These are phyloP conservation scores for Circinella minor DNA, from an alignment of 371 early-diverging fungal genomes.

Conservation along the genomic window DNA sequence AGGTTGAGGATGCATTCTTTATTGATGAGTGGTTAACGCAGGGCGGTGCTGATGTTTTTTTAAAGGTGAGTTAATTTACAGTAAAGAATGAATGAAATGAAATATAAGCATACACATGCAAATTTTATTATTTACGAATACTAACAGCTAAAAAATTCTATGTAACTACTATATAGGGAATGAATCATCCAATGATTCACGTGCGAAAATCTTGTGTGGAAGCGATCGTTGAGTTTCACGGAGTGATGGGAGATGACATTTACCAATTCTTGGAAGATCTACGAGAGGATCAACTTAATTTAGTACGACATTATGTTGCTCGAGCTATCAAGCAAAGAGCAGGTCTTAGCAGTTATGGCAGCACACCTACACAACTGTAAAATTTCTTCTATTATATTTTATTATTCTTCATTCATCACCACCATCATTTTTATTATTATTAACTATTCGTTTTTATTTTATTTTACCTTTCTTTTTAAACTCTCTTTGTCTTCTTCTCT, in stretches of 20 bases:
- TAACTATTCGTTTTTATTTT: not conserved
- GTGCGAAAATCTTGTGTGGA: conserved; percentile 55
- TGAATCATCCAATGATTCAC: conserved; percentile 45
- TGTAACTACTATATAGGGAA: conserved; percentile 29
- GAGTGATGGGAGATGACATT: conserved; percentile 46
- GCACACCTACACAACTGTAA: conserved; percentile 26
- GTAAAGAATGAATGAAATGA: too few relatives aligned
- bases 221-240: conserved; percentile 54
- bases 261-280: conserved; percentile 44
- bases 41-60: conserved; percentile 46
- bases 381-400: not conserved
- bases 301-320: conserved; percentile 49
- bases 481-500: not conserved
- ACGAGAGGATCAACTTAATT: conserved; percentile 47
- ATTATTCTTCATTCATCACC: not conserved
- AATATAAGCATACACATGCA: not conserved
- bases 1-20: conserved; percentile 39
- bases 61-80: conserved; percentile 25
- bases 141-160: not conserved
- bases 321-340: conserved; percentile 48
- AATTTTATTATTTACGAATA: conserved; percentile 4
- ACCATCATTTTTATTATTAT: not conserved
- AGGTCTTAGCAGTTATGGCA: conserved; percentile 39
- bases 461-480: not conserved
- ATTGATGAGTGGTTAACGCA: conserved; percentile 47